Conservation (phyloP, 768 basidiomycete species). For the Boletus subparvulus region DNA sequence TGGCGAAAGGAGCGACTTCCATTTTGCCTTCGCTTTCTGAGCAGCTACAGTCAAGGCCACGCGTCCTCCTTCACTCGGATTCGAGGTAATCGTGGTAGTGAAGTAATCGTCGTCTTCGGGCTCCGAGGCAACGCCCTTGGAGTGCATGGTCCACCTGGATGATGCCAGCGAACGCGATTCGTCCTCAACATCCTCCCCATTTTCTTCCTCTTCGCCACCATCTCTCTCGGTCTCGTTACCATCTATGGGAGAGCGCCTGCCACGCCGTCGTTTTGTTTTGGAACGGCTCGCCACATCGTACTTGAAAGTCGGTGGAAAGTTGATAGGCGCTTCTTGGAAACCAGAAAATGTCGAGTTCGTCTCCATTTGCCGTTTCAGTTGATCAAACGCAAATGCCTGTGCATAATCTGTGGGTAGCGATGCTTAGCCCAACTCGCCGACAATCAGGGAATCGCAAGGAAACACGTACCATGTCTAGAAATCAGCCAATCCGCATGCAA, state of each 20-base stretch:
- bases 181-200: slow-evolving; percentile 42
- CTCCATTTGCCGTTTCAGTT: slow-evolving; percentile 76
- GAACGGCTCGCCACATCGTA: slow-evolving; percentile 72
- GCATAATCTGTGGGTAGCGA: slow-evolving; percentile 56
- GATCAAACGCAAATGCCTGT: slow-evolving; percentile 89
- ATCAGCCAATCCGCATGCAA: slow-evolving; percentile 95
- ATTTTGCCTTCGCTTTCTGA: slow-evolving; percentile 56
- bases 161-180: slow-evolving; percentile 57
- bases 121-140: slow-evolving; percentile 34
- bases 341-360: slow-evolving; percentile 68
- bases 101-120: slow-evolving; percentile 45
- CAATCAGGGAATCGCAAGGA: neutral
- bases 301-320: slow-evolving; percentile 94
- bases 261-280: slow-evolving; percentile 41
- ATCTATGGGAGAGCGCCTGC: slow-evolving; percentile 38
- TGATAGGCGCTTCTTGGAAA: slow-evolving; percentile 75
- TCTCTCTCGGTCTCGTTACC: slow-evolving; percentile 43
- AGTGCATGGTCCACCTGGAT: slow-evolving; percentile 48
- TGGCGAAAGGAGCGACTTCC: slow-evolving; percentile 47
- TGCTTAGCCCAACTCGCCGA: slow-evolving; percentile 8
- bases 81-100: slow-evolving; percentile 20
- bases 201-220: slow-evolving; percentile 34
- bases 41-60: slow-evolving; percentile 42
- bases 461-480: slow-evolving; percentile 62
- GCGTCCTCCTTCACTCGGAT: slow-evolving; percentile 36